Base-by-base conservation (phyloP, 208 protist species). In the Leishmania mexicana region DNA sequence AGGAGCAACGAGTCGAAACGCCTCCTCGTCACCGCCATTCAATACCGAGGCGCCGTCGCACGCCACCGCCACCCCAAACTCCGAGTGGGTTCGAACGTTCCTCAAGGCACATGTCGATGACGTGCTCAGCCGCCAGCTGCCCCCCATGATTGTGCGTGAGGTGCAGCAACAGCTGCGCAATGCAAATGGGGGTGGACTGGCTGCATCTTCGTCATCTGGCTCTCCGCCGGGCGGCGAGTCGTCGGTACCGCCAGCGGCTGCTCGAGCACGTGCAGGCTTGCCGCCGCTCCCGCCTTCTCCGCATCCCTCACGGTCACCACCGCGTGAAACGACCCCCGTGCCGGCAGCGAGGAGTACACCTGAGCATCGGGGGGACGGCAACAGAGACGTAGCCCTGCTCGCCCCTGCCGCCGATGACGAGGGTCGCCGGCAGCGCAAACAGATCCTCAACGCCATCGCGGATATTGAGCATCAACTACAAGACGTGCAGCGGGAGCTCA, bases 391-490 rank as follows among this genome's bases (percentile, higher is more conserved):
- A 11, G 35, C 57, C 15, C 24, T 31, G 19, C 47, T 17, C 49
- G 31, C 54, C 19, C 13, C 60, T 51, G 51, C 68, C 1, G 40
- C 78, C 17, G 42, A 28, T 40, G 89, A 89, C 31, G 88, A 81
- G 19, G 80, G 68, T 10, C 82, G 73, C 3, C 58, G 68, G 11
- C 86, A 92, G 80, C 82, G 91, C 54, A 87, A 88, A 58, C 74
- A 75, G 13, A 92, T 92, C 42, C 70, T 92, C 40, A 78, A n/a
- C 54, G 81, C 84, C 49, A 83, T 94, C 19, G 83, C 83, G 13
- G 91, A 94, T 70, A 76, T 94, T 2, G 88, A 94, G 71, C 83
- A 85, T 53, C 89, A 90, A 73, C 57, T 94, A 15, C 89, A 92
- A 45, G 54, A 3, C 7, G 28, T 92, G 68, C 91, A 94, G 75